Conservation (phyloP, 179 eudicot genomes). For the Spinacia oleracea region DNA sequence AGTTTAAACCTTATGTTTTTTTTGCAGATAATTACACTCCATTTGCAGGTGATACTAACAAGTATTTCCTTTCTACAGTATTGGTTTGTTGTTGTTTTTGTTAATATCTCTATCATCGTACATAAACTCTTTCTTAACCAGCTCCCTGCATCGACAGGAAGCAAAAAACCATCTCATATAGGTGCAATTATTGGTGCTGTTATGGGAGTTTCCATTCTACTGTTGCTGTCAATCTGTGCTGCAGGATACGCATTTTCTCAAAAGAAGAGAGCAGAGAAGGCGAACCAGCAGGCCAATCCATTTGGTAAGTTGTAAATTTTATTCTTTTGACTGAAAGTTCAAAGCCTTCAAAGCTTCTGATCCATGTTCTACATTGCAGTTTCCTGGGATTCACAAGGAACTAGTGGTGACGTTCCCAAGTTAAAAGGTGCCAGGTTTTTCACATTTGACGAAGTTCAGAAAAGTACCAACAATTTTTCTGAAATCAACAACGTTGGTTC, state of each 20-base stretch:
- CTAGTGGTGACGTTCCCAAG: conserved; percentile 57
- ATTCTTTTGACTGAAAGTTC: conserved; percentile 3
- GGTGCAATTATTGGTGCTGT: conserved; percentile 30
- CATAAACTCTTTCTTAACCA: background rate
- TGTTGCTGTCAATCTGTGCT: conserved; percentile 28
- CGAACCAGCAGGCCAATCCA: conserved; percentile 32
- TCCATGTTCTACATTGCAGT: conserved; percentile 39
- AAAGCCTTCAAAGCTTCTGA: background rate
- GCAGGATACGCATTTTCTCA: conserved; percentile 31
- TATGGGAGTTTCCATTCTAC: conserved; percentile 28
- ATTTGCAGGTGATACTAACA: conserved; percentile 27
- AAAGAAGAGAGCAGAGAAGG: conserved; percentile 29
- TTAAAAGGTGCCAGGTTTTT: conserved; percentile 73
- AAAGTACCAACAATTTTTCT: conserved; percentile 63
- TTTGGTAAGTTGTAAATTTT: conserved; percentile 28
- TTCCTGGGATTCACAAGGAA: conserved; percentile 60
- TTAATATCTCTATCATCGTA: background rate
- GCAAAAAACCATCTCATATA: conserved; percentile 19
- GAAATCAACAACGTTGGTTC: conserved; percentile 68
- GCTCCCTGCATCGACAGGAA: conserved; percentile 20
- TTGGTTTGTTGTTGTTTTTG: background rate
- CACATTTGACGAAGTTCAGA: conserved; percentile 66
- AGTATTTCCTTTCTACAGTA: background rate
- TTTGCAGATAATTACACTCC: conserved; percentile 32
- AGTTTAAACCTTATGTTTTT: conserved; percentile 62